These are phyloP conservation scores for Pilasporangium apinafurcum DNA, from an alignment of 352 stramenopile genomes.

Conservation along the genomic window DNA sequence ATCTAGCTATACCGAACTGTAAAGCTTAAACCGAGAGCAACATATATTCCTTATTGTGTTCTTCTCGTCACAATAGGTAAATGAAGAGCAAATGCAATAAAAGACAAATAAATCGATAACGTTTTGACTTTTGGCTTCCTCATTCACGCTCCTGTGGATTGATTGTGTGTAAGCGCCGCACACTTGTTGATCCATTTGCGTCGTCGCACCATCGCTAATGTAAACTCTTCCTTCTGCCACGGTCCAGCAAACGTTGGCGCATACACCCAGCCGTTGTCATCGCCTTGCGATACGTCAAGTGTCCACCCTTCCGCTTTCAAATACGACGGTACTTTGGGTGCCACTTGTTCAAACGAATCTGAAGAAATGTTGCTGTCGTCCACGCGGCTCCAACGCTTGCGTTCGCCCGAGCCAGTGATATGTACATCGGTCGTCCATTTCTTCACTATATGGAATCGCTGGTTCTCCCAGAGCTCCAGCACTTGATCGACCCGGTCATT, in stretches of 20 bases:
- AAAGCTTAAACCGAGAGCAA: no score
- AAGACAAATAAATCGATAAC: no score
- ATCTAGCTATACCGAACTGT: no score
- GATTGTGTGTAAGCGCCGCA: slow-evolving; percentile 12
- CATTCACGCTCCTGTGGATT: slow-evolving; percentile 1
- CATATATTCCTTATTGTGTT: no score
- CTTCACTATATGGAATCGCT: slow-evolving; percentile 72
- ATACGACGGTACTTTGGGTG: slow-evolving; percentile 40
- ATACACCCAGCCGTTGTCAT: slow-evolving; percentile 82
- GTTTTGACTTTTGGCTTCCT: no score
- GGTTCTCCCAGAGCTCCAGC: slow-evolving; percentile 84
- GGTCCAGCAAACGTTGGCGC: slow-evolving; percentile 65
- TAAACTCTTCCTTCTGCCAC: slow-evolving; percentile 70
- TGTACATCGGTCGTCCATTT: slow-evolving; percentile 68
- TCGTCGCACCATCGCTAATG: slow-evolving; percentile 67
- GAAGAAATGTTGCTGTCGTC: slow-evolving; percentile 59
- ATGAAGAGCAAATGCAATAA: no score
- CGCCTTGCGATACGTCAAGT: slow-evolving; percentile 69
- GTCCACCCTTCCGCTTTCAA: slow-evolving; percentile 65
- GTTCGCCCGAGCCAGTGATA: slow-evolving; percentile 48
- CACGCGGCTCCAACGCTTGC: slow-evolving; percentile 64
- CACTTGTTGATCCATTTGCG: slow-evolving; percentile 82
- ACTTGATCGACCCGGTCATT: slow-evolving; percentile 54
- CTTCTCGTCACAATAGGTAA: no score
- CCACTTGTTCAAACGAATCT: slow-evolving; percentile 62